A percentile compares a stretch with the other conserved stretches of the same genome.
Conservation (phyloP, 768 basidiomycete species). For the Trametes gibbosa region DNA sequence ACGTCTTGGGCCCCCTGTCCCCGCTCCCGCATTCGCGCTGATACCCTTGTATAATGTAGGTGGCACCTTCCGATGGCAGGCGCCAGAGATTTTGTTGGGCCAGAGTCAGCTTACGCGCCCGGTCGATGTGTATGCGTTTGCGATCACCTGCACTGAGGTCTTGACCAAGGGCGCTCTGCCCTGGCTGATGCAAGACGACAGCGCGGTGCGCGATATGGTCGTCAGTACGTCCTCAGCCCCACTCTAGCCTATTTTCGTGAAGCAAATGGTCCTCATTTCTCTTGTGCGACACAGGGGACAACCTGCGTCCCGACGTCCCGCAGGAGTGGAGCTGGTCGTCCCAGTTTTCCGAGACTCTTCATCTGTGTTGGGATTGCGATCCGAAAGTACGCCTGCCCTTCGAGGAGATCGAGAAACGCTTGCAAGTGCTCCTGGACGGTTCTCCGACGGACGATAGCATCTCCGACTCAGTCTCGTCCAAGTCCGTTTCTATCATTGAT, state of each 20-base stretch:
- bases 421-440: slow-evolving; percentile 45
- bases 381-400: slow-evolving; percentile 55
- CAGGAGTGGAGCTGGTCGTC: slow-evolving; percentile 22
- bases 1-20: slow-evolving; percentile 5
- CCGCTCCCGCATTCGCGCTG: background rate
- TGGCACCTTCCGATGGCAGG: slow-evolving; percentile 51
- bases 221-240: background rate
- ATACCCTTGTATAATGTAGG: slow-evolving; percentile 31
- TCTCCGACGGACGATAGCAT: slow-evolving; percentile 32
- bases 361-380: slow-evolving; percentile 54
- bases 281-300: slow-evolving; percentile 18
- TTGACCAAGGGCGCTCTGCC: slow-evolving; percentile 36
- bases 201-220: slow-evolving; percentile 30
- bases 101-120: slow-evolving; percentile 29
- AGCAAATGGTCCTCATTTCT: too few relatives aligned
- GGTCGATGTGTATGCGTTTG: slow-evolving; percentile 42
- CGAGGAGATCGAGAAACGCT: slow-evolving; percentile 40
- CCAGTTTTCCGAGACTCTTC: slow-evolving; percentile 43
- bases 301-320: slow-evolving; percentile 22
- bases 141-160: slow-evolving; percentile 35
- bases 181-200: slow-evolving; percentile 30
- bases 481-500: too few relatives aligned
- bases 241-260: background rate
- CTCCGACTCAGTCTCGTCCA: too few relatives aligned
- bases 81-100: slow-evolving; percentile 40